Conservation (phyloP, 495 filamentous ascomycete species). For the Penicillium tannophilum region DNA sequence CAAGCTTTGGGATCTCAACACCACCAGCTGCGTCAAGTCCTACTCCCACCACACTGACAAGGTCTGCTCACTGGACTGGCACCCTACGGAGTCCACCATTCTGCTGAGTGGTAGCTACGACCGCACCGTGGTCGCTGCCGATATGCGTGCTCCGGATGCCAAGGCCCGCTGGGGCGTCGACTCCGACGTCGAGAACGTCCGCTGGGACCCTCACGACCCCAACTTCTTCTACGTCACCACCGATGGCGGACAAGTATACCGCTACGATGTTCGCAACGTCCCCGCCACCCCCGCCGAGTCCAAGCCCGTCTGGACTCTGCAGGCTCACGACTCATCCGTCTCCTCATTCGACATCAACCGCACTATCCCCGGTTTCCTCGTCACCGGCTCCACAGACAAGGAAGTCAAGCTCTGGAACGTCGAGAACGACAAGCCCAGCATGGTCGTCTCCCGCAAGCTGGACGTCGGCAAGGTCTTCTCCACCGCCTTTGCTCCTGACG, state of each 20-base stretch:
- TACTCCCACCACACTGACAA: slow-evolving; percentile 92
- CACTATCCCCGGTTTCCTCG: slow-evolving; percentile 86
- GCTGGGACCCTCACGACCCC: slow-evolving; percentile 89
- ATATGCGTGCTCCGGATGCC: slow-evolving; percentile 88
- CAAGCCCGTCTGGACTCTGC: slow-evolving; percentile 89
- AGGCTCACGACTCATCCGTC: slow-evolving; percentile 92
- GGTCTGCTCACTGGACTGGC: slow-evolving; percentile 93
- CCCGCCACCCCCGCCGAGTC: slow-evolving; percentile 67
- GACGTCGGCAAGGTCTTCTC: slow-evolving; percentile 96
- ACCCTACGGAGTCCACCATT: slow-evolving; percentile 80
- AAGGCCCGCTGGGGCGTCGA: slow-evolving; percentile 88
- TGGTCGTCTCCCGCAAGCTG: slow-evolving; percentile 89
- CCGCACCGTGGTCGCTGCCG: slow-evolving; percentile 83
- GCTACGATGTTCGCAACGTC: slow-evolving; percentile 75
- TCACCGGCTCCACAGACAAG: slow-evolving; percentile 89
- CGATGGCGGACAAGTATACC: slow-evolving; percentile 85
- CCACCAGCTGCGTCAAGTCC: slow-evolving; percentile 87
- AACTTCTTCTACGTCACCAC: slow-evolving; percentile 96
- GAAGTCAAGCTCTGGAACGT: slow-evolving; percentile 97
- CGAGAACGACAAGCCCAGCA: slow-evolving; percentile 68
- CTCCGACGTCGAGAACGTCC: slow-evolving; percentile 87
- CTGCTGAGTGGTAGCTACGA: slow-evolving; percentile 94
- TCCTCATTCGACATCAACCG: slow-evolving; percentile 94
- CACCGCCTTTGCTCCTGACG: slow-evolving; percentile 83
- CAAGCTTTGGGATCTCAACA: slow-evolving; percentile 97